These are phyloP conservation scores for Trichocladium uniseriatum DNA, from an alignment of 495 filamentous ascomycete genomes.

Conservation along the genomic window DNA sequence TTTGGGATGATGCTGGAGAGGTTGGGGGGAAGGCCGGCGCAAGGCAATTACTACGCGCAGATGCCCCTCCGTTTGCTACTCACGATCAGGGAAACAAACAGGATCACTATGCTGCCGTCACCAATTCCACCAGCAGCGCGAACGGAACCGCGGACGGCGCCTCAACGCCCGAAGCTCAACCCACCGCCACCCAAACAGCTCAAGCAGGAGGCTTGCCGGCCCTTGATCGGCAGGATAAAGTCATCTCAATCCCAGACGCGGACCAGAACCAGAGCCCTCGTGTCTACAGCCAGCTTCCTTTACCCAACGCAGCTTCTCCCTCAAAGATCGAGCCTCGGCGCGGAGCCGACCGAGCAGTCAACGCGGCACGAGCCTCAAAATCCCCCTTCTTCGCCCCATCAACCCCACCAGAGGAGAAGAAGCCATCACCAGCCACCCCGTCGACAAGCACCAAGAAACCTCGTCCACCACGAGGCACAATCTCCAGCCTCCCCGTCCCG, in stretches of 20 bases:
- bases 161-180: not conserved
- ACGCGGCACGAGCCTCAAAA: constrained; percentile 14
- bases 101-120: not conserved
- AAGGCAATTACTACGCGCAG: not conserved
- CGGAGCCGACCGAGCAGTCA: constrained; percentile 5
- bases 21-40: not conserved
- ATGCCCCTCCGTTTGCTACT: too few relatives aligned
- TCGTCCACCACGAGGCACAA: constrained; percentile 36
- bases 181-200: not conserved
- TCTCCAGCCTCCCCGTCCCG: constrained; percentile 64
- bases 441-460: constrained; percentile 11
- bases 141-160: not conserved
- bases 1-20: constrained; percentile 8
- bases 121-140: not conserved
- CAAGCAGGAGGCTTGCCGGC: not conserved
- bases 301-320: not conserved
- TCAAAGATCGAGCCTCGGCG: not conserved
- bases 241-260: too few relatives aligned
- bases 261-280: not conserved
- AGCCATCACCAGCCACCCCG: constrained; percentile 1
- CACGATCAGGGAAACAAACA: not conserved
- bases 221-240: not conserved
- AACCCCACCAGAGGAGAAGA: not conserved
- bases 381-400: constrained; percentile 36
- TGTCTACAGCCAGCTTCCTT: not conserved